Evolutionary conservation across 345 rosid genomes (phyloP), one percentile per base, ranked within the genome.

Genomic region (Lepidium didymum): DNA sequence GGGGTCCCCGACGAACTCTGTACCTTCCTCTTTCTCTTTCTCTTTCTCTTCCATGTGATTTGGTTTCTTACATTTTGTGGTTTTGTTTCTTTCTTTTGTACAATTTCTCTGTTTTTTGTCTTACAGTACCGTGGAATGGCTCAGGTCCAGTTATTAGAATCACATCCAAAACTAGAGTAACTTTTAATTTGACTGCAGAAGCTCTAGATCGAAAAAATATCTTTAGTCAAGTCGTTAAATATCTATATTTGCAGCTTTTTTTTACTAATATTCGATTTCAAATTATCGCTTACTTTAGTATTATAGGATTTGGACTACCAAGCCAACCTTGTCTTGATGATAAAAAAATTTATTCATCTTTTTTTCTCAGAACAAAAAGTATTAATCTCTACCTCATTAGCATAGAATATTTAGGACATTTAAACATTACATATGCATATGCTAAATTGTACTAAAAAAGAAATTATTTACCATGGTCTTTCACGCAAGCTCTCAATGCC

Each of bases 11-110:
- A 63, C 14, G 31, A 40, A 27, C 51, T 19, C 18, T 51, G 42
- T 31, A 55, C 61, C 27, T 10, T 34, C 29, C 21, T n/a, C 23
- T 41, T 10, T 35, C 67, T 51, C 21, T n/a, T 15, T 41, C n/a
- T 35, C 67, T 51, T 19, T 55, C 53, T 53, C 60, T 14, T 49
- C 70, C 76, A 72, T 72, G 71, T 72, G 70, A 64, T 64, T 56
- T 36, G 19, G 14, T 13, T 72, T 72, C 76, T 46, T 41, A 64
- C 49, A 23, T 45, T 63, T 34, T 71, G 51, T 54, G 57, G 75
- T 55, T 45, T 54, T 71, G 23, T 64, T 63, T 63, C 31, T 44
- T 63, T 68, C 41, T 45, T 55, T 62, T 63, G 75, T 45, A 72
- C 69, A 36, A 55, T 25, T 71, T 16, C 3, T 33, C 3, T 72